phyloP scores from a whole-genome alignment of 495 filamentous ascomycete genomes.

The Penicillium paxilli region DNA sequence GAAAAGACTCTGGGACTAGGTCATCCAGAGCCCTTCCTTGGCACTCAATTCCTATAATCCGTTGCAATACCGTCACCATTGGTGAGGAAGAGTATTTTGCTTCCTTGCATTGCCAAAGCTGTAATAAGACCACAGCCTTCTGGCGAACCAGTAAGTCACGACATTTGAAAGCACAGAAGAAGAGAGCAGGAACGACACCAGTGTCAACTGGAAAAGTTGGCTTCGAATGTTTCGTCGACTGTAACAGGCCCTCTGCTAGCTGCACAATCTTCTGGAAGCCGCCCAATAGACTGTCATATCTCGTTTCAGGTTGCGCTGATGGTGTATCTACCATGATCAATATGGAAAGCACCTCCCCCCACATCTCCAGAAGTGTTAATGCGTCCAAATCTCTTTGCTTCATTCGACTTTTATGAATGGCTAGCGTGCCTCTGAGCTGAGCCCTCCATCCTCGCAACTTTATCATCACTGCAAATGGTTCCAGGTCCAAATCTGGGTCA shows the following conservation, averaged over 20 bases:
- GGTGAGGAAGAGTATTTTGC: slow-evolving; percentile 7
- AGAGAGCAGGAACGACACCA: slow-evolving; percentile 16
- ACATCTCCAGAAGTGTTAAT: slow-evolving; percentile 9
- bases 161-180: slow-evolving; percentile 14
- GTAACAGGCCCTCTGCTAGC: slow-evolving; percentile 3
- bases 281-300: slow-evolving; percentile 7
- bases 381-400: not conserved
- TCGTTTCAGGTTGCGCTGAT: not conserved
- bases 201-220: slow-evolving; percentile 15
- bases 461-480: slow-evolving; percentile 4
- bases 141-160: slow-evolving; percentile 17
- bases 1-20: slow-evolving; percentile 9
- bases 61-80: slow-evolving; percentile 5
- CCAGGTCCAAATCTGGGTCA: not conserved
- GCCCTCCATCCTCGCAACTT: slow-evolving; percentile 3
- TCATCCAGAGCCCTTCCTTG: slow-evolving; percentile 5
- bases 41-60: slow-evolving; percentile 13
- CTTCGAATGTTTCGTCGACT: not conserved
- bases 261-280: slow-evolving; percentile 8
- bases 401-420: not conserved
- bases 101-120: slow-evolving; percentile 7
- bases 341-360: slow-evolving; percentile 13
- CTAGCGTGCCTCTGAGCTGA: not conserved
- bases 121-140: slow-evolving; percentile 9
- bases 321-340: slow-evolving; percentile 3